Percentiles rank a stretch among this genome's conserved stretches.
Evolutionary conservation across 495 filamentous ascomycete genomes (phyloP).

Genomic region (Cercophora scortea): DNA sequence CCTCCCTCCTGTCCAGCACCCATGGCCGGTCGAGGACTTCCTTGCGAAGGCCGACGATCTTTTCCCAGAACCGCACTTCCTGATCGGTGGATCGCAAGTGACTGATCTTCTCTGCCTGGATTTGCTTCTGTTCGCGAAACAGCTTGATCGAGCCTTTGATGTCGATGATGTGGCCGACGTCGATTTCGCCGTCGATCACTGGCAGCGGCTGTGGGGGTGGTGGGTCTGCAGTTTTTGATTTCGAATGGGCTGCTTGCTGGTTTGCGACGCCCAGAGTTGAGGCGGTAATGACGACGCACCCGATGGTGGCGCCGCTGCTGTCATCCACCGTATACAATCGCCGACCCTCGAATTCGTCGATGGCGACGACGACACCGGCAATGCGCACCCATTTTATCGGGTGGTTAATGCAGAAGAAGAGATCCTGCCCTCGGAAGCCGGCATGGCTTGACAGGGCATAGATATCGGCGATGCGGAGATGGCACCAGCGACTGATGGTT

Average conservation of each 20-base stretch:
- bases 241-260: neutral
- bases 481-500: conserved; percentile 78
- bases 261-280: neutral
- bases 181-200: conserved; percentile 32
- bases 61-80: conserved; percentile 71
- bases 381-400: conserved; percentile 81
- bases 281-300: conserved; percentile 33
- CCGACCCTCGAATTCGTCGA: conserved; percentile 54
- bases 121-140: conserved; percentile 57
- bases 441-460: conserved; percentile 46
- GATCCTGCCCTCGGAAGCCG: conserved; percentile 64
- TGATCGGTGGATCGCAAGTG: conserved; percentile 56
- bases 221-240: neutral
- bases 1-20: conserved; percentile 48
- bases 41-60: conserved; percentile 52
- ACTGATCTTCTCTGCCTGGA: conserved; percentile 60
- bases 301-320: conserved; percentile 70
- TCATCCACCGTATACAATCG: conserved; percentile 74
- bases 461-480: conserved; percentile 64
- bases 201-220: neutral
- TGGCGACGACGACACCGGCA: conserved; percentile 67
- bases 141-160: conserved; percentile 63
- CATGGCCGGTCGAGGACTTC: conserved; percentile 64
- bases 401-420: conserved; percentile 80
- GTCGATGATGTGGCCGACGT: conserved; percentile 64